Base-by-base conservation (phyloP, 371 early-diverging fungal species). In the Dinochytrium kinnereticum region DNA sequence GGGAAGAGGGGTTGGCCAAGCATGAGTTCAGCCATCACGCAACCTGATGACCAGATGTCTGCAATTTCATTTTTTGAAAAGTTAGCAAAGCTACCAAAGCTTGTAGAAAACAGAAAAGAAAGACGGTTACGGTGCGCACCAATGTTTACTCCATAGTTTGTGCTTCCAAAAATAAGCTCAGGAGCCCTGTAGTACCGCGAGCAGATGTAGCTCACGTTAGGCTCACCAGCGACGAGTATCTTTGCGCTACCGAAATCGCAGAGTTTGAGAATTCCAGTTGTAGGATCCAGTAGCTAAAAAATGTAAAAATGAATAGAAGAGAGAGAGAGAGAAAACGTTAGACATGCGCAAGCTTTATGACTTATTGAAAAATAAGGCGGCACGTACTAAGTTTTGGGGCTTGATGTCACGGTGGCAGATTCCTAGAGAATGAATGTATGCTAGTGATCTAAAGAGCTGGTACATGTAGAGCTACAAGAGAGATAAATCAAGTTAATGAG, bases 211-310 rank as follows among this genome's bases (percentile, higher is more conserved):
- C 96, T 93, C 61, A 98, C 97, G 82, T 99, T 99, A 50, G 95
- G 95, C 81, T 98, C 98, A 61, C 94, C 96, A 31, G 91, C 89
- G 40, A 94, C 88, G 70, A 99, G 90, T 17, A 94, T 90, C 83
- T 99, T 99, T 66, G 99, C 99, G 77, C 94, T 93, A 72, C 99
- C 99, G 89, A 99, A 97, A 85, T 99, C 99, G 85, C 99, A 98
- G 72, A 99, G 89, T 85, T 99, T 99, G 70, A 98, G 87, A 40
- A 96, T 88, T 61, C 96, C 97, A 24, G 88, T 90, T 28, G 82
- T 76, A 65, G 95, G 94, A 86, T 99, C 94, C 64, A 99, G 89
- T 50, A 99, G 89, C 82, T 82, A 50, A 10, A n/a, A n/a, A n/a
- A 33, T 24, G 37, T 24, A 36, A 13, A 24, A 55, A 17, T 10